A percentile compares a stretch with the other conserved stretches of the same genome.
Evolutionary conservation across 345 rosid species (phyloP).

Genomic region (Rhizophora apiculata): DNA sequence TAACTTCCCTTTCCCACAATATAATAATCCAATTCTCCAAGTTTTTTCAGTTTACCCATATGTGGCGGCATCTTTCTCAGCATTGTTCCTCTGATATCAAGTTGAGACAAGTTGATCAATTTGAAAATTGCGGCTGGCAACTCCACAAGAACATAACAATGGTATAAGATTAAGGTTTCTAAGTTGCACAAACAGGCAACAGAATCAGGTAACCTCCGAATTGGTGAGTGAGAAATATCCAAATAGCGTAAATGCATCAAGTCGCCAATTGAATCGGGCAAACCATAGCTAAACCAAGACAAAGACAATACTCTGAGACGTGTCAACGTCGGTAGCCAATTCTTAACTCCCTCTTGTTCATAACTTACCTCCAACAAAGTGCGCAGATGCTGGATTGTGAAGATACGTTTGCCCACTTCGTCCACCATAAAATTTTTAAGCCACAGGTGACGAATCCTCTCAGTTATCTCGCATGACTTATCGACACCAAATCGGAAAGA

Average conservation of each 20-base stretch:
- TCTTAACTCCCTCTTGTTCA: background rate
- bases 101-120: background rate
- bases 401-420: too few species aligned
- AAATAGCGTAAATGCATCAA: background rate
- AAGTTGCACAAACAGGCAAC: background rate
- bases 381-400: background rate
- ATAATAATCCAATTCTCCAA: background rate
- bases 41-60: constrained; percentile 8
- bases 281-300: too few species aligned
- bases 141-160: background rate
- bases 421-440: too few species aligned
- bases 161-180: background rate
- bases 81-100: background rate
- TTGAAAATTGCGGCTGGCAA: constrained; percentile 3
- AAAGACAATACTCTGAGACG: background rate
- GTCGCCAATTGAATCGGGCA: background rate
- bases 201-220: background rate
- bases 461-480: background rate
- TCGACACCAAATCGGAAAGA: background rate
- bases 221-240: background rate
- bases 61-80: background rate
- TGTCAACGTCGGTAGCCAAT: background rate
- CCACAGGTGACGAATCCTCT: background rate
- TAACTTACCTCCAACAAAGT: background rate
- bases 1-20: background rate